Evolutionary conservation across 2,329 filamentous ascomycete genomes (phyloP).

Genomic region (Nigrograna mackinnonii): DNA sequence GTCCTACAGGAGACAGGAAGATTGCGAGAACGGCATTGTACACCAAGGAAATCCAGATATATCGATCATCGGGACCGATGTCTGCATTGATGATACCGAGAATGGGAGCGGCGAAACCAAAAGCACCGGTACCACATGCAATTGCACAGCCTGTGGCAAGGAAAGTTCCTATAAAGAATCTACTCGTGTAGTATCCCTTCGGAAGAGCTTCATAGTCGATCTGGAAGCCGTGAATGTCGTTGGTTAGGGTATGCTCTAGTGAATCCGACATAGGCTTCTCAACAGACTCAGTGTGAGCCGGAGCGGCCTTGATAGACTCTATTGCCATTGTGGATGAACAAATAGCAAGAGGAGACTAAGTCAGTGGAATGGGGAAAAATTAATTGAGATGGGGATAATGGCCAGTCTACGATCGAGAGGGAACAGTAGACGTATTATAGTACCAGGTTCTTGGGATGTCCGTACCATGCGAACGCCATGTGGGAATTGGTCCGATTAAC

Average conservation of each 20-base stretch:
- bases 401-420: no score
- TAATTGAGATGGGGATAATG: no score
- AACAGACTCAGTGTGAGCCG: slow-evolving; percentile 1
- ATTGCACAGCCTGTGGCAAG: not conserved
- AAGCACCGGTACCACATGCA: slow-evolving; percentile 3
- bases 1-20: slow-evolving; percentile 4
- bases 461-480: no score
- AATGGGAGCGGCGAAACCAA: slow-evolving; percentile 8
- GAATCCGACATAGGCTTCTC: slow-evolving; percentile 3
- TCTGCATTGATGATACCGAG: slow-evolving; percentile 10
- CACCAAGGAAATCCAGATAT: slow-evolving; percentile 9
- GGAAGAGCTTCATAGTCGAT: slow-evolving; percentile 7
- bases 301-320: slow-evolving; percentile 4
- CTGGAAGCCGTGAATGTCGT: slow-evolving; percentile 13
- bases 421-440: no score
- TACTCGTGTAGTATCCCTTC: not conserved
- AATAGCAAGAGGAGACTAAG: no score
- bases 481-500: no score
- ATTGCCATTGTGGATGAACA: no score
- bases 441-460: no score
- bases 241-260: slow-evolving; percentile 8
- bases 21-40: slow-evolving; percentile 6
- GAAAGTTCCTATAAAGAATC: not conserved
- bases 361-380: no score
- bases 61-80: slow-evolving; percentile 7